Base-by-base conservation (phyloP, 805 yeast genomes). In the Starmerella sp. region DNA sequence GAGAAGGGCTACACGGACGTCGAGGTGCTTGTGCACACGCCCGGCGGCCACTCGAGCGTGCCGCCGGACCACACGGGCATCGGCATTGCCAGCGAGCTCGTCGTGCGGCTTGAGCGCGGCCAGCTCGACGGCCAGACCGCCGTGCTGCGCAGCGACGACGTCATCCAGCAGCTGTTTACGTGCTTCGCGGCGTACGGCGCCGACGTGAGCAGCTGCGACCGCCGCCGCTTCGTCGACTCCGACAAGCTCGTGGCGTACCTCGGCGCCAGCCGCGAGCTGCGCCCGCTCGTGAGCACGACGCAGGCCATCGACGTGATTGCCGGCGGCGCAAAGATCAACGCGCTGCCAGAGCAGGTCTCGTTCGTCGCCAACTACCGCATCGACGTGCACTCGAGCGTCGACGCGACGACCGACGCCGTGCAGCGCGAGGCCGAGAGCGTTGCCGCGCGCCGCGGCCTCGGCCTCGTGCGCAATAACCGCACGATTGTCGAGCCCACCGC, bases 61-160 rank as follows among this genome's bases (percentile, higher is more conserved):
- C 93, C 95, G 8, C 91, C 90, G 2, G 83, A 79, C 48, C 93
- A 86, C 64, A 85, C 95, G 5, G 76, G 84, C 2, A 84, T 87
- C 68, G 95, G 93, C 11, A 76, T 86, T 38, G 72, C 82, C 51
- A 74, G 87, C 2, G 80, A 83, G 55, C 71, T 86, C 54, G 73
- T 82, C 10, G 67, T 72, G 9, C 60, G 66, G 15, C 71, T 86
- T 42, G 95, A 88, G 66, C 67, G 69, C 9, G 11, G 3, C 4
- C 54, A 54, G n/a, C n/a, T 34, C 9, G 82, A 72, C 62, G 65
- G 13, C 43, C 22, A 10, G 17, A 15, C 69, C 17, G 72, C 82
- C 1, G 58, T 70, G 11, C 67, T 85, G 38, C 68, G 78, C 9
- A 60, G 68, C 2, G 70, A 69, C 39, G 85, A 83, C 67, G 31